Percentiles rank a stretch among this genome's conserved stretches.
phyloP scores from a whole-genome alignment of 106 monocot species.

The Dendrobium officinale region DNA sequence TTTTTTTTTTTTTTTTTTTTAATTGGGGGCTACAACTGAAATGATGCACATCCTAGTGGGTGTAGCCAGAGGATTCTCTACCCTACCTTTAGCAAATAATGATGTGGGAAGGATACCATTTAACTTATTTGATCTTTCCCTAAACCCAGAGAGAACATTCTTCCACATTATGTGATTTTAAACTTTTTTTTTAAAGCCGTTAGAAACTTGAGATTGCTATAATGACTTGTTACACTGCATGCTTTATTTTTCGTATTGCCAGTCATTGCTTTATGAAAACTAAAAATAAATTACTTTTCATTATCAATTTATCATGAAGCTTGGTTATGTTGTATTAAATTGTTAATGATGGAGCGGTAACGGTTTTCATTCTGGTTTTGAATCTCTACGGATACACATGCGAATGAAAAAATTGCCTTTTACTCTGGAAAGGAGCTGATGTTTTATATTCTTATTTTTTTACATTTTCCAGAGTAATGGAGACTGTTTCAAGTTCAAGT shows the following conservation, averaged over 20 bases:
- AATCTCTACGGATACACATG: not conserved
- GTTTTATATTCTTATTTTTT: not conserved
- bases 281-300: not conserved
- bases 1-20: no score
- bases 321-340: not conserved
- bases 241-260: not conserved
- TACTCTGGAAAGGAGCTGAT: not conserved
- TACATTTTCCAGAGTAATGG: not conserved
- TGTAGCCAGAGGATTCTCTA: not conserved
- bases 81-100: not conserved
- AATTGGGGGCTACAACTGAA: not conserved
- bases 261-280: not conserved
- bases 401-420: not conserved
- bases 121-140: not conserved
- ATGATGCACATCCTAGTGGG: not conserved
- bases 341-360: not conserved
- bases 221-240: not conserved
- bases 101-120: not conserved
- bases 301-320: not conserved
- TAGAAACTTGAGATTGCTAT: not conserved
- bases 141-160: no score
- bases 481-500: slow-evolving; percentile 6
- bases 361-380: not conserved
- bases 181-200: not conserved
- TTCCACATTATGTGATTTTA: not conserved